Evolutionary conservation across 2,329 filamentous ascomycete species (phyloP).

Genomic region (Botrytis aclada): DNA sequence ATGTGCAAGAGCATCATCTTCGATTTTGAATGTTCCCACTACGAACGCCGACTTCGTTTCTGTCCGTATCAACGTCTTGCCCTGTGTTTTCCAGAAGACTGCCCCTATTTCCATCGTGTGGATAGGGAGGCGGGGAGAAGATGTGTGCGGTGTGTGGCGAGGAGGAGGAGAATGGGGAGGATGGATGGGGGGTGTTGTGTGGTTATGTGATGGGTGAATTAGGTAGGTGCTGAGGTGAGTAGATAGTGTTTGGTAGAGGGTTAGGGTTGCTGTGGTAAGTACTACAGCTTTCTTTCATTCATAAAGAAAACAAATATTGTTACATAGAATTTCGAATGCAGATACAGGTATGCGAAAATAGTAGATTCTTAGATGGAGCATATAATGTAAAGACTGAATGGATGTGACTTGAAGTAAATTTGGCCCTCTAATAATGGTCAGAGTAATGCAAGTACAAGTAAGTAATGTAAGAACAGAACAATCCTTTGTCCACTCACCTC

Average conservation of each 20-base stretch:
- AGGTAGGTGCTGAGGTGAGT: background rate
- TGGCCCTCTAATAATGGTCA: accelerated
- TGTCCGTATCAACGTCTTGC: background rate
- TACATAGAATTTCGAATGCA: background rate
- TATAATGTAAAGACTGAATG: background rate
- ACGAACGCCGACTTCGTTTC: background rate
- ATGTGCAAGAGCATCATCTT: slow-evolving; percentile 3
- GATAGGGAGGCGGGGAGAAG: background rate
- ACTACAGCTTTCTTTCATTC: background rate
- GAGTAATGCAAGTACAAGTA: background rate
- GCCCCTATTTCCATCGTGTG: background rate
- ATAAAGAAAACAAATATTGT: too few species aligned
- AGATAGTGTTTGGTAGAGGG: background rate
- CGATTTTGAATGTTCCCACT: background rate
- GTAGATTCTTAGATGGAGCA: background rate
- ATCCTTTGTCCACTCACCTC: background rate
- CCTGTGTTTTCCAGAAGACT: background rate
- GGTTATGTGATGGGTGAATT: background rate
- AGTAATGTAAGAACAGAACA: background rate
- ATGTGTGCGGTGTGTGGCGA: background rate
- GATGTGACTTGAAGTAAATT: background rate
- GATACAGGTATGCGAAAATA: background rate
- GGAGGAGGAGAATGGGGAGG: background rate
- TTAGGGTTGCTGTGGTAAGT: background rate
- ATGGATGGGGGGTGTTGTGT: background rate